Conservation (phyloP, 495 filamentous ascomycete species). For the Schizothecium vesticola region DNA sequence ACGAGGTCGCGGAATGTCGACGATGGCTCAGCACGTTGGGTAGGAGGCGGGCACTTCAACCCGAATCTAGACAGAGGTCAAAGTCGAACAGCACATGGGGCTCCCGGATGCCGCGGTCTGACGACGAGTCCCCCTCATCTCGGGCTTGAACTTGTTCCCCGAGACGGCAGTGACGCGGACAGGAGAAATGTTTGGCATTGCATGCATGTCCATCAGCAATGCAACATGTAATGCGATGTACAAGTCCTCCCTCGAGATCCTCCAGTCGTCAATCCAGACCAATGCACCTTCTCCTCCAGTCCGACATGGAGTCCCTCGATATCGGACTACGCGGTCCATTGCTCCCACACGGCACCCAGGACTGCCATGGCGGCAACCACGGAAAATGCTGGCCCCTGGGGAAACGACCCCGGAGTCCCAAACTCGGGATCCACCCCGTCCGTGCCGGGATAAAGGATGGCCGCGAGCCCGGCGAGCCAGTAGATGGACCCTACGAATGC, state of each 20-base stretch:
- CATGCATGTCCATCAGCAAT: not conserved
- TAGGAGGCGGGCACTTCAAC: not conserved
- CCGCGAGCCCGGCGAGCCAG: constrained; percentile 45
- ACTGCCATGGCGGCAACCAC: constrained; percentile 21
- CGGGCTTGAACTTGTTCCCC: not conserved
- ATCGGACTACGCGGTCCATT: not conserved
- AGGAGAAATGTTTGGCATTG: not conserved
- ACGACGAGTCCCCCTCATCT: not conserved
- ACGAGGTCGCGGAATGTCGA: not conserved
- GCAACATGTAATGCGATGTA: not conserved
- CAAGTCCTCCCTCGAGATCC: not conserved
- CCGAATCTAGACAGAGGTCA: not conserved
- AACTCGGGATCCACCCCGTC: constrained; percentile 52
- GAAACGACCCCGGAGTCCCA: constrained; percentile 39
- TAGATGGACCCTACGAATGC: constrained; percentile 46
- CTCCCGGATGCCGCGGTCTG: not conserved
- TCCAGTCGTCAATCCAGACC: not conserved
- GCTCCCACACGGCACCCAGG: constrained; percentile 34
- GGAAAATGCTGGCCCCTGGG: constrained; percentile 40
- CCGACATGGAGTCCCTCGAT: not conserved
- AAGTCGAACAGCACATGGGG: not conserved
- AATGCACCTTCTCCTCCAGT: not conserved
- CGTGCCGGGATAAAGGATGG: constrained; percentile 46
- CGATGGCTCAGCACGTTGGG: not conserved
- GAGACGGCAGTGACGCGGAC: not conserved